Base-by-base conservation (phyloP, 2,329 filamentous ascomycete species). In the Shiraia sp. region DNA sequence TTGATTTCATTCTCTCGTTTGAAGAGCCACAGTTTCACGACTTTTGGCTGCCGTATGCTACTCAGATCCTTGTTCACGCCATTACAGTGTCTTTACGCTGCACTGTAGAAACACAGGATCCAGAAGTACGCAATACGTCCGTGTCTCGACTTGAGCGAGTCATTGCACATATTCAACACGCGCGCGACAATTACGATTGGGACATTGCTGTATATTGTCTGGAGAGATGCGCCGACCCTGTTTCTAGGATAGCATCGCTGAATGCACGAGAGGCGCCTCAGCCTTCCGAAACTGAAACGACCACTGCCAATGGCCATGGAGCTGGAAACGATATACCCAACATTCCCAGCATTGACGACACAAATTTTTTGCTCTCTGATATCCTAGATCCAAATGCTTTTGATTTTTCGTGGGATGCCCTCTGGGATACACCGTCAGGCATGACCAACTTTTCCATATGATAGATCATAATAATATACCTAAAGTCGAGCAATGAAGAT, bases 181-280 rank as follows among this genome's bases (percentile, higher is more conserved):
- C 75, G 15, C 67, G 71, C 10, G 72, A 74, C 22, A 73, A 77
- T 36, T 74, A 77, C 51, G 73, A 77, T 35, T 81, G 78, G 78
- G 78, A 81, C 47, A 71, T 80, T 7, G 77, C 77, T 6, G 74
- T 77, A 34, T 79, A 79, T 60, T 79, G 75, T 31, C 61, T 80
- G 3, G 75, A 80, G 29, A 47, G 68, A 14, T 72, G 68, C 36
- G 56, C 62, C 3, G 66, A 68, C 43, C 56, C 68, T 0, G 66
- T 72, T 12, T 51, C 56, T 6, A 66, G 60, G 37, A 65, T 72
- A n/a, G 64, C 63, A 6, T 56, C 58, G 9, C 37, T 66, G 6
- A 61, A 60, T 28, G 47, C 49, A 8, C 45, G 53, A n/a, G 49
- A 58, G 30, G 23, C 37, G 23, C 53, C 54, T 2, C 53, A 51